Conservation (phyloP, 2,329 filamentous ascomycete species). For the Cordyceps militaris region DNA sequence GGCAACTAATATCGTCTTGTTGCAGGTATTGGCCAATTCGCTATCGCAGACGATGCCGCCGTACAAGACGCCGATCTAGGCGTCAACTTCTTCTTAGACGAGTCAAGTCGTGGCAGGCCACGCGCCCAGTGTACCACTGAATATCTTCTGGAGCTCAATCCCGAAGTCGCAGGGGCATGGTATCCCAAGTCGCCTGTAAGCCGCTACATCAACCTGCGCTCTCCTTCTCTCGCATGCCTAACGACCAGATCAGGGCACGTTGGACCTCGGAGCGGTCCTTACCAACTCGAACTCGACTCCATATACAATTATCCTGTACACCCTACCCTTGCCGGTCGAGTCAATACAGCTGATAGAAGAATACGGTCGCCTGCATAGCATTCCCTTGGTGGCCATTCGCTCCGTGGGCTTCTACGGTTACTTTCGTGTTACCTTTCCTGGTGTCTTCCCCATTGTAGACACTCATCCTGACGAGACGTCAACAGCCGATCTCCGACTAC, state of each 20-base stretch:
- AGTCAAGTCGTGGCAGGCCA: slow-evolving; percentile 65
- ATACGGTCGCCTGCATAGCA: slow-evolving; percentile 48
- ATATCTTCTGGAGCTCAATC: slow-evolving; percentile 80
- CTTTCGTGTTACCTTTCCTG: slow-evolving; percentile 71
- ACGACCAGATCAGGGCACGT: slow-evolving; percentile 18
- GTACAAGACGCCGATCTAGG: slow-evolving; percentile 83
- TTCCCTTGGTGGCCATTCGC: slow-evolving; percentile 75
- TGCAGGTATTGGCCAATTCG: slow-evolving; percentile 80
- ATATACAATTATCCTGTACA: slow-evolving; percentile 51
- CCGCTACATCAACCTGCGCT: not conserved
- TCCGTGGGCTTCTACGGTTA: slow-evolving; percentile 89
- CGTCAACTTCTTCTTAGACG: slow-evolving; percentile 93
- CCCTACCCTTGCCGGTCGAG: slow-evolving; percentile 40
- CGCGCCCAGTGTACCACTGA: slow-evolving; percentile 73
- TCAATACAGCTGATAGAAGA: slow-evolving; percentile 38
- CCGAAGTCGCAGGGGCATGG: slow-evolving; percentile 78
- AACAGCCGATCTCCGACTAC: slow-evolving; percentile 74
- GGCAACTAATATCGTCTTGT: not conserved
- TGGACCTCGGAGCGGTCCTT: slow-evolving; percentile 37
- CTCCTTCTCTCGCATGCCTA: slow-evolving; percentile 3
- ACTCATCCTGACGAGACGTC: slow-evolving; percentile 87
- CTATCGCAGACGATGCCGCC: slow-evolving; percentile 71
- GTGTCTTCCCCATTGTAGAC: slow-evolving; percentile 86
- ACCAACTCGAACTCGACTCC: slow-evolving; percentile 26
- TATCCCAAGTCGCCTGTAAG: slow-evolving; percentile 42